Evolutionary conservation across 2,329 filamentous ascomycete genomes (phyloP).

Genomic region (Epichloe uncinata): DNA sequence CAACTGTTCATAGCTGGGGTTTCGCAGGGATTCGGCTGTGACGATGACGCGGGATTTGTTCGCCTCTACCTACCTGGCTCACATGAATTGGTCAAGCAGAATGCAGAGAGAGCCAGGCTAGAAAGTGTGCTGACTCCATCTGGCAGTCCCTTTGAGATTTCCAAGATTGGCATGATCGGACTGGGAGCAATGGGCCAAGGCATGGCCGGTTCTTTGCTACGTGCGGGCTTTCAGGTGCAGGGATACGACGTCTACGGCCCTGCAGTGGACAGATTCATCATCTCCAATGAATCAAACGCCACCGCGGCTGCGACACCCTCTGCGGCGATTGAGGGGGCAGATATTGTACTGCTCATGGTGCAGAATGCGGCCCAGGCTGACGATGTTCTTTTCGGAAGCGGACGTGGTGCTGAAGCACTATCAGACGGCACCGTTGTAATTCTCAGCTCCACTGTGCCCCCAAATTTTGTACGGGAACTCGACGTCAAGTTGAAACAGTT

Average conservation of each 20-base stretch:
- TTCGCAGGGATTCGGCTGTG: constrained; percentile 14
- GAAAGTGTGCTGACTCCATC: constrained; percentile 9
- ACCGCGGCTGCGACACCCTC: constrained; percentile 13
- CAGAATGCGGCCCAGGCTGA: constrained; percentile 21
- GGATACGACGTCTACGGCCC: constrained; percentile 20
- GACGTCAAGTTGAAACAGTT: constrained; percentile 10
- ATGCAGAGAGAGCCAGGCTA: constrained; percentile 2
- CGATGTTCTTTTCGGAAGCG: constrained; percentile 18
- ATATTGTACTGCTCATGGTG: constrained; percentile 23
- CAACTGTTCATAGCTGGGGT: constrained; percentile 18
- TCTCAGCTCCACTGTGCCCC: constrained; percentile 24
- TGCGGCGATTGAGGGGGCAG: constrained; percentile 15
- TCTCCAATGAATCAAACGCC: constrained; percentile 12
- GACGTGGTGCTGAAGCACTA: constrained; percentile 15
- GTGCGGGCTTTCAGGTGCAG: constrained; percentile 18
- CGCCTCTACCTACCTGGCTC: constrained; percentile 12
- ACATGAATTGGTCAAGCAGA: constrained; percentile 8
- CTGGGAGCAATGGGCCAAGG: constrained; percentile 26
- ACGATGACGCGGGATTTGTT: constrained; percentile 17
- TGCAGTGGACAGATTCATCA: constrained; percentile 17
- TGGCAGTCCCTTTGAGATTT: constrained; percentile 12
- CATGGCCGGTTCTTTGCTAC: constrained; percentile 22
- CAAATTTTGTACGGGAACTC: constrained; percentile 15
- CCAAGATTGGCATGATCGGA: constrained; percentile 22
- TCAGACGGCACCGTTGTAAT: constrained; percentile 18